Percentiles rank a stretch among this genome's conserved stretches.
phyloP scores from a whole-genome alignment of 306 rosid species.

The Styphnolobium japonicum region DNA sequence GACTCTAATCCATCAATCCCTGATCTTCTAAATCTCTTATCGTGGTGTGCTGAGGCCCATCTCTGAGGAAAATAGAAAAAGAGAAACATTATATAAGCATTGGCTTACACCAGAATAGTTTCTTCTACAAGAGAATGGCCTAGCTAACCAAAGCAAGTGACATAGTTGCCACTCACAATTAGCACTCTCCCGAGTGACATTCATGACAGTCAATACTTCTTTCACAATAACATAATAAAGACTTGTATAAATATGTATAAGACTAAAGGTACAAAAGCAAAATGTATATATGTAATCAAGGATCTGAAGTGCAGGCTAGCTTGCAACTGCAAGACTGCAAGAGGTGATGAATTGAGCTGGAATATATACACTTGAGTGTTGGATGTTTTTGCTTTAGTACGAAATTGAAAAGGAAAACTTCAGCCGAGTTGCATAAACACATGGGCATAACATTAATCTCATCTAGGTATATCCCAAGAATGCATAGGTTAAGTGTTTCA shows the following conservation, averaged over 20 bases:
- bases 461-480: too few species aligned
- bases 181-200: neutral
- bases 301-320: neutral
- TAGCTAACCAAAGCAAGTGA: neutral
- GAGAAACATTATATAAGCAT: slow-evolving; percentile 10
- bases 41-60: slow-evolving; percentile 77
- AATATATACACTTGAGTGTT: neutral
- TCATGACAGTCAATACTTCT: neutral
- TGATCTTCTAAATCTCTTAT: slow-evolving; percentile 43
- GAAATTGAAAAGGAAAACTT: neutral
- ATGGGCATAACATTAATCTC: neutral
- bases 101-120: neutral
- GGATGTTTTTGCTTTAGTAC: neutral
- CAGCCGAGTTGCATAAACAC: neutral
- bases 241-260: neutral
- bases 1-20: slow-evolving; percentile 32
- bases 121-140: neutral
- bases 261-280: neutral
- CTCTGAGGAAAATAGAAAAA: slow-evolving; percentile 46
- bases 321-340: neutral
- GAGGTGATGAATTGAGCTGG: neutral
- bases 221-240: neutral
- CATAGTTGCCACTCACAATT: neutral
- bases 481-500: too few species aligned
- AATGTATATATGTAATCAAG: neutral